phyloP scores from a whole-genome alignment of 352 stramenopile species.

The Phytopythium sindhum region DNA sequence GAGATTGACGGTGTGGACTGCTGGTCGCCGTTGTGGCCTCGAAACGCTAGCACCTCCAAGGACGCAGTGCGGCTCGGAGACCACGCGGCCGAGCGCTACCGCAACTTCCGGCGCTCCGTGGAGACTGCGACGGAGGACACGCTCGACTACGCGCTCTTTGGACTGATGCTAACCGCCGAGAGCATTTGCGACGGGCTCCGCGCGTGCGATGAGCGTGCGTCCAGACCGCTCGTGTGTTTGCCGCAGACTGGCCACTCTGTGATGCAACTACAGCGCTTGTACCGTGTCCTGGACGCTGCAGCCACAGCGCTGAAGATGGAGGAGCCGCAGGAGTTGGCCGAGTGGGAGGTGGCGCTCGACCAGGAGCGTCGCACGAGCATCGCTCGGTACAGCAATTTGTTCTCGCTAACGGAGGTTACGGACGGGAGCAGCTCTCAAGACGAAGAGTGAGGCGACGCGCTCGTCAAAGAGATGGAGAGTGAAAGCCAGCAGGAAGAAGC shows the following conservation, averaged over 20 bases:
- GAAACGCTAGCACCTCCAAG: neutral
- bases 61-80: neutral
- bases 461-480: too few relatives aligned
- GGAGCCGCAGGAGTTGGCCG: neutral
- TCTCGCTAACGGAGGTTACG: too few relatives aligned
- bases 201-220: neutral
- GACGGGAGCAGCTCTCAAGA: too few relatives aligned
- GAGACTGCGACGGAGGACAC: neutral
- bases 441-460: too few relatives aligned
- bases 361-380: neutral
- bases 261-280: neutral
- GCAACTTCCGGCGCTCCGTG: neutral
- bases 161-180: neutral
- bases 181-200: neutral
- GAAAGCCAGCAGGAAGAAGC: neutral
- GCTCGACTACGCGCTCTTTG: neutral
- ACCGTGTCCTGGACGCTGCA: neutral
- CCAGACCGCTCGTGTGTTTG: neutral
- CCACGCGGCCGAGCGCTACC: neutral
- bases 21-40: neutral
- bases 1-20: neutral
- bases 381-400: too few relatives aligned
- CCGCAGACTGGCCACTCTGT: neutral
- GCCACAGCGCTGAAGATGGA: neutral
- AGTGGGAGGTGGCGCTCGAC: neutral